Evolutionary conservation across 371 early-diverging fungal species (phyloP), one percentile per base, ranked within the genome.

Genomic region (Syncephalastrum contaminatum): DNA sequence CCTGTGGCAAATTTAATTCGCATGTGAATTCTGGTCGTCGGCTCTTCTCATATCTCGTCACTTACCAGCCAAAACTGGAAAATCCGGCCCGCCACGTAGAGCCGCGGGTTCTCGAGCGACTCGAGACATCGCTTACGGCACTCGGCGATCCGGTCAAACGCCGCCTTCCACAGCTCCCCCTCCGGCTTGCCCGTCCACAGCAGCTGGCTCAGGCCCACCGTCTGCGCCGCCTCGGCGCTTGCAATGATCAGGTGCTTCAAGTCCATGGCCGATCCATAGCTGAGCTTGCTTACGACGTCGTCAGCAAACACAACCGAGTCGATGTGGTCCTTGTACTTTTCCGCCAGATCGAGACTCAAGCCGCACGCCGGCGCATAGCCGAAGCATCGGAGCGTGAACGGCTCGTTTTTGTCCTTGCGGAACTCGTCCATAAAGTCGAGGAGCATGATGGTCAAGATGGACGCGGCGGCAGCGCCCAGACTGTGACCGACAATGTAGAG

Each of bases 401-500:
- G 66, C 19, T 61, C 53, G 1, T 57, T 49, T 20, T 77, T 70
- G 18, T 63, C 61, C 19, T 73, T 66, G 22, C 64, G 67, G 44
- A 84, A 80, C 56, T 83, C 83, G 24, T 82, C 73, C 4, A 83
- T 72, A 42, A 82, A 81, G 44, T 87, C 85, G 14, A 75, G 66
- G 7, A 93, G 53, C 82, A 93, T 87, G 55, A 93, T 88, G 0
- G 91, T 88, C 58, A 92, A 58, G 8, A 93, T 69, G 4, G 92
- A 79, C 0, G 92, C 92, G 0, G 92, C 87, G 3, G 87, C 85
- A 1, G 80, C 94, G n/a, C 94, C 94, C 5, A 93, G 67, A 51
- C 90, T 90, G 52, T 93, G 94, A 0, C 94, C 94, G 4, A 89
- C 87, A 62, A 93, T 83, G 51, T 81, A 72, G n/a, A 87, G 65